These are phyloP conservation scores for Pulchroboletus neoregius DNA, from an alignment of 1,284 basidiomycete genomes.

Conservation along the genomic window DNA sequence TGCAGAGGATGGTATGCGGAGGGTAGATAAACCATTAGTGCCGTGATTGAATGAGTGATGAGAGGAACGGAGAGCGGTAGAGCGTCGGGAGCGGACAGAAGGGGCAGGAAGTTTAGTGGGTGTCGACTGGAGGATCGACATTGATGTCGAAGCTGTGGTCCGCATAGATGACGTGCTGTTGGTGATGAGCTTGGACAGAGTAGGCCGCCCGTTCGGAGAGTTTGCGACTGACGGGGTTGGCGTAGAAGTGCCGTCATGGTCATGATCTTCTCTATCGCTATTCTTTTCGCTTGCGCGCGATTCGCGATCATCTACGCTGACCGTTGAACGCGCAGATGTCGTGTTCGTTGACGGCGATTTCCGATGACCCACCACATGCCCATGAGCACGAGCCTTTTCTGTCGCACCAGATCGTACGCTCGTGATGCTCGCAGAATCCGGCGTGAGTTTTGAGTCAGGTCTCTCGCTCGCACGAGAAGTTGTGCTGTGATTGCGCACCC, in stretches of 20 bases:
- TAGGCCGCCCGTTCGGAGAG: slow-evolving; percentile 24
- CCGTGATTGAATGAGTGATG: slow-evolving; percentile 24
- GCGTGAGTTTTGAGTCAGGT: slow-evolving; percentile 68
- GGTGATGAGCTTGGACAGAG: slow-evolving; percentile 28
- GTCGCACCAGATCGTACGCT: slow-evolving; percentile 22
- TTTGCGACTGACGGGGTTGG: slow-evolving; percentile 12
- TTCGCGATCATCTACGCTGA: slow-evolving; percentile 1
- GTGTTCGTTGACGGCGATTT: slow-evolving; percentile 21
- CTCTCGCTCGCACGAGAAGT: slow-evolving; percentile 32
- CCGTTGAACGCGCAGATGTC: slow-evolving; percentile 4
- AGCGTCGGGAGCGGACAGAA: slow-evolving; percentile 23
- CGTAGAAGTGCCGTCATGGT: slow-evolving; percentile 18
- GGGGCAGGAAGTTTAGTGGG: slow-evolving; percentile 12
- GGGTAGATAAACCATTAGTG: slow-evolving; percentile 27
- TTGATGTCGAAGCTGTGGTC: slow-evolving; percentile 20
- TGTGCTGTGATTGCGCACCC: slow-evolving; percentile 28
- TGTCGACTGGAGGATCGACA: not conserved
- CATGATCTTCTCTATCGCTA: slow-evolving; percentile 12
- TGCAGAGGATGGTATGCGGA: slow-evolving; percentile 35
- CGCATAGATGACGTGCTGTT: slow-evolving; percentile 31
- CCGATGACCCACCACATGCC: slow-evolving; percentile 18
- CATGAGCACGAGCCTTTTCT: slow-evolving; percentile 23
- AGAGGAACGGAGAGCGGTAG: slow-evolving; percentile 17
- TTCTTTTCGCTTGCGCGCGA: slow-evolving; percentile 3
- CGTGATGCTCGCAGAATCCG: slow-evolving; percentile 29